Conservation (phyloP, 1,284 basidiomycete genomes). For the Austroboletus olivaceoglutinosus region DNA sequence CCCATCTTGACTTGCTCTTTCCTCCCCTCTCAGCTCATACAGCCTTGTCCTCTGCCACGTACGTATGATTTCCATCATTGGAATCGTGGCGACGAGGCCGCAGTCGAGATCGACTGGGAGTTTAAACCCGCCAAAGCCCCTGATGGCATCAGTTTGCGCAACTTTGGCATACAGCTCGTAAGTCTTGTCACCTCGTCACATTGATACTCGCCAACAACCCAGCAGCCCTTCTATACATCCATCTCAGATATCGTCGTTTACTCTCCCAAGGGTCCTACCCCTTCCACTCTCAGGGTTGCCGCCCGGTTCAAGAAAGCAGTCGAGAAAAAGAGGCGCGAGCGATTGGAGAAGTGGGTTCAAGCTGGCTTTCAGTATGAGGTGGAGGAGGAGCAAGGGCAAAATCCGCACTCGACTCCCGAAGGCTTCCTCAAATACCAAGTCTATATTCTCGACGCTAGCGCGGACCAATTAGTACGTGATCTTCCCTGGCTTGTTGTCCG, state of each 20-base stretch:
- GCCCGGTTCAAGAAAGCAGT: constrained; percentile 40
- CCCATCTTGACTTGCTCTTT: constrained; percentile 52
- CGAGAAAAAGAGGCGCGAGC: constrained; percentile 39
- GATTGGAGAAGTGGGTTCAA: constrained; percentile 26
- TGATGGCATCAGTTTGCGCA: constrained; percentile 71
- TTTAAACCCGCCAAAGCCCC: constrained; percentile 68
- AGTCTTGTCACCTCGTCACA: constrained; percentile 34
- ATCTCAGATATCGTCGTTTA: constrained; percentile 68
- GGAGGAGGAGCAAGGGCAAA: constrained; percentile 8
- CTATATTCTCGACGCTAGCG: constrained; percentile 52
- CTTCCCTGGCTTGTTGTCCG: constrained; percentile 28
- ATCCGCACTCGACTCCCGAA: constrained; percentile 24
- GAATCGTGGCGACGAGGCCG: constrained; percentile 14
- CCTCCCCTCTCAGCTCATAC: constrained; percentile 44
- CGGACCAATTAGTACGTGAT: constrained; percentile 29
- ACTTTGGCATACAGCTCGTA: constrained; percentile 82
- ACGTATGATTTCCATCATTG: constrained; percentile 22
- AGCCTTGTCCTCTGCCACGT: constrained; percentile 23
- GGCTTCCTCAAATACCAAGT: constrained; percentile 58
- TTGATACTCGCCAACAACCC: constrained; percentile 7
- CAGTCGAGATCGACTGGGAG: constrained; percentile 46
- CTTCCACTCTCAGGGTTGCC: constrained; percentile 41
- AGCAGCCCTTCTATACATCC: constrained; percentile 55
- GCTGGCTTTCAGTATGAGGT: constrained; percentile 14
- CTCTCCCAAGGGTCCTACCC: constrained; percentile 44